Evolutionary conservation across 257 asterid genomes (phyloP), one percentile per base, ranked within the genome.

Genomic region (Ophiorrhiza pumila): DNA sequence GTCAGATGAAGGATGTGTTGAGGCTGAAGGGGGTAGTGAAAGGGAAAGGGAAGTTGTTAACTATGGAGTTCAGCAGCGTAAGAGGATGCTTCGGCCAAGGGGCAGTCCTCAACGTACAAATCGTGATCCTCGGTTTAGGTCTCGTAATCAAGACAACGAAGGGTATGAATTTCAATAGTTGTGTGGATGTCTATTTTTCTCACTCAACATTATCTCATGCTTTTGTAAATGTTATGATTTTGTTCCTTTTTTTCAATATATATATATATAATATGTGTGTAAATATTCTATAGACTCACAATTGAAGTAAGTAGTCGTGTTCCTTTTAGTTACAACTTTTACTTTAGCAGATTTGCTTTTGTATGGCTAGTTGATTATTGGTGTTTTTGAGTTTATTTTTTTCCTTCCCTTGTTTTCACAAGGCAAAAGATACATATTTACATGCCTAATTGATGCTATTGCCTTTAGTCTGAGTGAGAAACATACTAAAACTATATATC

Each of bases 101-200:
- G 96, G 93, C 74, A 91, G 99, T 83, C 97, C 99, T 80, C 98
- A 90, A 82, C 84, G 69, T 71, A 90, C 91, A 67, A 88, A 80
- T 64, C 93, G 88, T 4, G 96, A 87, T 80, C 82, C 82, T 35
- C 96, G 89, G 71, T 81, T 77, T 80, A 87, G 89, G 84, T 59
- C 96, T 45, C 85, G 80, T 50, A 78, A 83, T 77, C 89, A 85
- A 71, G 96, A 93, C 61, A 86, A 71, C 76, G 97, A 89, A 79
- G 97, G 97, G 98, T 91, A 91, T 83, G 84, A 2, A 58, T 76
- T 71, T 71, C 49, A 23, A 55, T 58, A 8, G 69, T 69, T 34
- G 22, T 22, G n/a, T 34, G 32, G 39, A 58, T 66, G 42, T 41
- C 58, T 78, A 59, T 20, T 62, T 49, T 32, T 9, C 50, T 63